Evolutionary conservation across 2,329 filamentous ascomycete species (phyloP).

Genomic region (Cladophialophora chaetospira): DNA sequence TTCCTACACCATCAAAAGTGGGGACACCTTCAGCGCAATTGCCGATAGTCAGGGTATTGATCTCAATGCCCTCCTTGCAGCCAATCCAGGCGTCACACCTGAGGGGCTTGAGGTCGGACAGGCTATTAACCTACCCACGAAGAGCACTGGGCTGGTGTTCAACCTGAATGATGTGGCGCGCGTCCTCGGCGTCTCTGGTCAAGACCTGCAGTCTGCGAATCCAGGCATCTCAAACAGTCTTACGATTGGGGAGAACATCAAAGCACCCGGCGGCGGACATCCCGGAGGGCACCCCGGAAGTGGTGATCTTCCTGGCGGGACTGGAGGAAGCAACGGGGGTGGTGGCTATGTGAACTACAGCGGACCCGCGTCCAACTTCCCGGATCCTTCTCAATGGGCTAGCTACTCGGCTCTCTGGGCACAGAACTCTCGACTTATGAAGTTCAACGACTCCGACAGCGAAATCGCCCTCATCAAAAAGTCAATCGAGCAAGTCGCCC

Average conservation of each 20-base stretch:
- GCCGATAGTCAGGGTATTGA: constrained; percentile 8
- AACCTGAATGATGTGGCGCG: constrained; percentile 6
- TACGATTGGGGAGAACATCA: background rate
- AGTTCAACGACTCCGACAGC: constrained; percentile 8
- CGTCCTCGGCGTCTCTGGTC: constrained; percentile 2
- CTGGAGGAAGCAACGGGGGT: constrained; percentile 15
- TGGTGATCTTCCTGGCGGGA: constrained; percentile 11
- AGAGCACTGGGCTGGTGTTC: constrained; percentile 12
- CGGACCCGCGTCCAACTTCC: constrained; percentile 24
- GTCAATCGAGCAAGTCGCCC: constrained; percentile 32
- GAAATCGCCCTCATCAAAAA: constrained; percentile 31
- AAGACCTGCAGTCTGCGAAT: background rate
- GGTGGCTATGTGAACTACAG: constrained; percentile 25
- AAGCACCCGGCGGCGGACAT: background rate
- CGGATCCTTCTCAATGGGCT: constrained; percentile 19
- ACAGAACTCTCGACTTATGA: constrained; percentile 23
- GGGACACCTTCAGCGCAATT: constrained; percentile 22
- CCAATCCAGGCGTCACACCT: constrained; percentile 24
- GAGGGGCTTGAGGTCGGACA: constrained; percentile 21
- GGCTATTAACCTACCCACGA: background rate
- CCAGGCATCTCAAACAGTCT: background rate
- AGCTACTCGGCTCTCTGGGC: constrained; percentile 21
- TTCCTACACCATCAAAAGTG: constrained; percentile 20
- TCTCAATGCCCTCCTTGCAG: constrained; percentile 14
- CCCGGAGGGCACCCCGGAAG: background rate